Base-by-base conservation (phyloP, 73 alveolate genomes). In the Paramecium sexaurelia region DNA sequence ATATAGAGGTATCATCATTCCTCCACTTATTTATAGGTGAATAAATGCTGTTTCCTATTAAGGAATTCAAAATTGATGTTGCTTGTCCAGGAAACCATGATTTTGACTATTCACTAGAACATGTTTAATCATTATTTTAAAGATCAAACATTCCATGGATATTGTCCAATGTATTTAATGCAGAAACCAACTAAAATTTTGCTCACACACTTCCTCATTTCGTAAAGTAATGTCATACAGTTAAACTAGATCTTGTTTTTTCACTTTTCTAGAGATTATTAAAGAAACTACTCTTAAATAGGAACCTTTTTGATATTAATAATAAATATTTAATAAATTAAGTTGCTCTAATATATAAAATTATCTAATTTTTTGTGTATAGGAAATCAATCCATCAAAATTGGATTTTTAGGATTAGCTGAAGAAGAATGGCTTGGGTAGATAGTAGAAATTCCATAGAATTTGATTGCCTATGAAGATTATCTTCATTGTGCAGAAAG, bases 1-100 rank as follows among this genome's bases (percentile, higher is more conserved):
- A 29, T 92, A 88, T 43, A 89, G 83, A 11, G 83, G 83, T 61
- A 61, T 1, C 6, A 13, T 61, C 20, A 3, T 11, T 10, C 13
- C 24, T 61, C n/a, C n/a, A n/a, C n/a, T n/a, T 10, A 8, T 29
- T 6, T 1, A 1, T 88, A 45, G 98, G 98, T 17, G 95, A 94
- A 55, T 69, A 96, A 47, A 94, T 96, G 97, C 78, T 96, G 41
- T 95, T 78, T 17, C 96, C 95, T 6, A 94, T 94, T 17, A 94
- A 96, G 19, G 94, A 95, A 27, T 43, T 90, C 36, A 69, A 84
- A 33, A 92, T 96, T 6, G 96, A 94, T 67, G 96, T 91, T 1
- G 91, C 96, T 32, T 96, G 98, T 71, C 84, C 92, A 61, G 87
- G 87, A 20, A 73, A 73, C 19, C 87, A 73, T 73, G 87, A 73